Evolutionary conservation across 352 stramenopile genomes (phyloP).

Genomic region (Pythium angustatum): DNA sequence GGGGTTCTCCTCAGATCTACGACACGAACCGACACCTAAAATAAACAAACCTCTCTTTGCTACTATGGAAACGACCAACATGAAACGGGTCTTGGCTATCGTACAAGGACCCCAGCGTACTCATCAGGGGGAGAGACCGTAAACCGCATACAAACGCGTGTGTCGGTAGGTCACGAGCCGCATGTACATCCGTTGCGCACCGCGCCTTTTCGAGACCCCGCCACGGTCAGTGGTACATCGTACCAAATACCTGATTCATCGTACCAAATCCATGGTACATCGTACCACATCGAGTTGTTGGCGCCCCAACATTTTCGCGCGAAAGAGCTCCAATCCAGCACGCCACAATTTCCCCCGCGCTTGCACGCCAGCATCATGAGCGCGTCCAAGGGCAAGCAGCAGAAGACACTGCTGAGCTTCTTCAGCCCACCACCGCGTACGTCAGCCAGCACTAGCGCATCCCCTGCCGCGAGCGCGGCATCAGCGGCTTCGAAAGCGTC

Average conservation of each 20-base stretch:
- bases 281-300: neutral
- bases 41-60: too few species aligned
- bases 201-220: neutral
- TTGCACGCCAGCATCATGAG: conserved; percentile 2
- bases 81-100: too few species aligned
- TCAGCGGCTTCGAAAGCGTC: neutral
- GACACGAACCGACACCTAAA: neutral
- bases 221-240: neutral
- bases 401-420: conserved; percentile 85
- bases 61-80: too few species aligned
- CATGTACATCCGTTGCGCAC: too few species aligned
- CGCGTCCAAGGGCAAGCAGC: conserved; percentile 50
- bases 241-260: conserved; percentile 6
- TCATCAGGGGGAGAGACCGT: too few species aligned
- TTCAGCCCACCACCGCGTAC: conserved; percentile 65
- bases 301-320: conserved; percentile 23
- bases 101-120: too few species aligned
- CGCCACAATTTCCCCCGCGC: neutral
- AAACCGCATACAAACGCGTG: too few species aligned
- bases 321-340: neutral
- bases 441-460: too few species aligned
- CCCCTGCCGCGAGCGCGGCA: too few species aligned
- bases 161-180: too few species aligned
- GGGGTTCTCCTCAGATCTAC: conserved; percentile 2
- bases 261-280: conserved; percentile 23